Evolutionary conservation across 2,329 filamentous ascomycete species (phyloP), one percentile per base, ranked within the genome.

Genomic region (Ceratocystis eucalypticola): DNA sequence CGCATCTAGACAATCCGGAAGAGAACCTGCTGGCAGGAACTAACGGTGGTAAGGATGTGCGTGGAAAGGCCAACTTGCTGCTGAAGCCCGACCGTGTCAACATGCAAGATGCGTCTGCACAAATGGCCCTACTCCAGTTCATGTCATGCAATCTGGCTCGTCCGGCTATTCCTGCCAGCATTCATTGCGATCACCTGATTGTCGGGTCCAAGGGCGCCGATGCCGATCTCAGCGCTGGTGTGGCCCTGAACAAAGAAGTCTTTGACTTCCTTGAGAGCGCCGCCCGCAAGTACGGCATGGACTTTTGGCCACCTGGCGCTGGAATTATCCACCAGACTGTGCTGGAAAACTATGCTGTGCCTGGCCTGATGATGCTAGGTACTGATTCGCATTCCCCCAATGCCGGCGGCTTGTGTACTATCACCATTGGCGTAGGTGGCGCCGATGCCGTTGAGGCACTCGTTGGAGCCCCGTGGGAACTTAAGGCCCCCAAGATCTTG

Each of bases 131-230:
- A 70, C 80, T 99, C 71, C 94, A 99, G 77, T 99, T 99, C 82
- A 99, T 99, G 93, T 90, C 89, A 33, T 99, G 94, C 76, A 89
- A 91, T 66, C 82, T 99, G 65, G 88, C 88, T 33, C 85, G 85
- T 68, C 96, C 94, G 1, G 92, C 92, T 8, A 93, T 99, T 62
- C 94, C 94, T 10, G 93, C 94, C 62, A 96, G 92, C 75, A 96
- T 97, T 71, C 94, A 99, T 79, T 99, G 94, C 77, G 94, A 99
- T 79, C 94, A 99, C 76, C 87, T 99, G 86, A 97, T 99, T 77
- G 93, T 97, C 37, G 94, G 93, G 66, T 88, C 95, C 77, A 88
- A 87, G 74, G 94, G 94, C 68, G 94, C 93, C 45, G 87, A 93
- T 72, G 83, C 85, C 28, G 94, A 99, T 77, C 78, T 99, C 69